A percentile compares a stretch with the other conserved stretches of the same genome.
Conservation (phyloP, 176 grass and related monocot genomes). For the Thalia dealbata region DNA sequence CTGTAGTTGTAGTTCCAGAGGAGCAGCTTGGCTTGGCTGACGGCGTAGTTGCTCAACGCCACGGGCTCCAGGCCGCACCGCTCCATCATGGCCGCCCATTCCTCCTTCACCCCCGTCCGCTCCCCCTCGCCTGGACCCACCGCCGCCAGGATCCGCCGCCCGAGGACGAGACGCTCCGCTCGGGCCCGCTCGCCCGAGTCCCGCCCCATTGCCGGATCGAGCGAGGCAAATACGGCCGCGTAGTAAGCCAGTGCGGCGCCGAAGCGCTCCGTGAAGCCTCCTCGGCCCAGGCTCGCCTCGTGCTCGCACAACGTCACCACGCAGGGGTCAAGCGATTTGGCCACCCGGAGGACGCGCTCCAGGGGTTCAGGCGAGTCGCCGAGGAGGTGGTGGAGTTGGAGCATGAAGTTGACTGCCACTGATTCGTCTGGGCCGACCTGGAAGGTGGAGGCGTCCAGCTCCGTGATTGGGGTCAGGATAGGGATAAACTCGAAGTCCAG, state of each 20-base stretch:
- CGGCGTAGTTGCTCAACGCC: conserved; percentile 72
- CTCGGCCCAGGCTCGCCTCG: conserved; percentile 59
- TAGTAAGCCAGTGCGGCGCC: conserved; percentile 68
- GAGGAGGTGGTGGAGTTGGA: conserved; percentile 69
- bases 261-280: conserved; percentile 52
- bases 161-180: conserved; percentile 72
- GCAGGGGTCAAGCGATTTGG: conserved; percentile 52
- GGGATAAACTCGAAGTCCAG: conserved; percentile 90
- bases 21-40: conserved; percentile 82
- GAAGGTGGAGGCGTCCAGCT: conserved; percentile 55
- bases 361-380: conserved; percentile 57
- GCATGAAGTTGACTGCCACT: conserved; percentile 94
- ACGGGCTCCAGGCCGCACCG: conserved; percentile 51
- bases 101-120: conserved; percentile 52
- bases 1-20: conserved; percentile 94
- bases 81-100: conserved; percentile 70
- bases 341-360: conserved; percentile 37
- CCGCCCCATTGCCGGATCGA: conserved; percentile 69
- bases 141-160: conserved; percentile 47
- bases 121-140: conserved; percentile 49
- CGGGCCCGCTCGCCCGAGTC: conserved; percentile 47
- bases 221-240: conserved; percentile 60
- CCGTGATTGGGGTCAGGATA: conserved; percentile 55
- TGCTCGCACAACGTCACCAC: conserved; percentile 86
- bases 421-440: conserved; percentile 53